phyloP scores from a whole-genome alignment of 352 stramenopile genomes.

The Globisporangium cystogenes region DNA sequence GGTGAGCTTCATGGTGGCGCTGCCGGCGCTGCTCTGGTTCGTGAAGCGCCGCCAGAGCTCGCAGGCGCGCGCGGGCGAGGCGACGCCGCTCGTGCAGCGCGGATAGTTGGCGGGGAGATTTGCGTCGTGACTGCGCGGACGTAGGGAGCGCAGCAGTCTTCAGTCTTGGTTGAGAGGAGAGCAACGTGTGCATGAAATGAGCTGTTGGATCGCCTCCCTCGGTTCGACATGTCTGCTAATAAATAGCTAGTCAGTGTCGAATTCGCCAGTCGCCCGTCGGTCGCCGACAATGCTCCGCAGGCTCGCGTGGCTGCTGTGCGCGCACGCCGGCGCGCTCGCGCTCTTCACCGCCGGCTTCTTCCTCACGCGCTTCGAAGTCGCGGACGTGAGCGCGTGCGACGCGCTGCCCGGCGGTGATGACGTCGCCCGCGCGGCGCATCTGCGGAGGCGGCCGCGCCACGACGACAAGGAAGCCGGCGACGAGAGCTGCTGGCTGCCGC shows the following conservation, averaged over 20 bases:
- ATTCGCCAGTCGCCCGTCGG: neutral
- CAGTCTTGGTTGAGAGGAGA: too few species aligned
- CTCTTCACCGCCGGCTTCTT: slow-evolving; percentile 88
- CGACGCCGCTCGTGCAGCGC: slow-evolving; percentile 2
- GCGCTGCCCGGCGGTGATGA: slow-evolving; percentile 15
- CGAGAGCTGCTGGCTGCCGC: slow-evolving; percentile 66
- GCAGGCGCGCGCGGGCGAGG: slow-evolving; percentile 3
- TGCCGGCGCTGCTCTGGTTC: slow-evolving; percentile 14
- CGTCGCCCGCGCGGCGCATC: slow-evolving; percentile 6
- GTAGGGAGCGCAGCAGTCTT: too few species aligned
- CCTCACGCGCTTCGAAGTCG: slow-evolving; percentile 84
- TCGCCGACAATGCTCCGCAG: neutral
- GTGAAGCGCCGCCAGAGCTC: slow-evolving; percentile 14
- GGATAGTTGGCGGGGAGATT: neutral
- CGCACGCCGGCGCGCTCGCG: slow-evolving; percentile 55
- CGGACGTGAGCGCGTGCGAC: slow-evolving; percentile 56
- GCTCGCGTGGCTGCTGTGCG: slow-evolving; percentile 29
- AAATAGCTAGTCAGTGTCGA: neutral
- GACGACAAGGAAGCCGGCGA: slow-evolving; percentile 8
- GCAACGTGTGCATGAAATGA: too few species aligned
- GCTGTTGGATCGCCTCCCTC: neutral
- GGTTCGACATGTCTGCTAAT: neutral
- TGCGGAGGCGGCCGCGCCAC: neutral
- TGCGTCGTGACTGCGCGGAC: too few species aligned
- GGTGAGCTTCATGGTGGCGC: slow-evolving; percentile 13